Evolutionary conservation across 2,329 filamentous ascomycete genomes (phyloP), one percentile per base, ranked within the genome.

Genomic region (Calcarisporium arbuscula): DNA sequence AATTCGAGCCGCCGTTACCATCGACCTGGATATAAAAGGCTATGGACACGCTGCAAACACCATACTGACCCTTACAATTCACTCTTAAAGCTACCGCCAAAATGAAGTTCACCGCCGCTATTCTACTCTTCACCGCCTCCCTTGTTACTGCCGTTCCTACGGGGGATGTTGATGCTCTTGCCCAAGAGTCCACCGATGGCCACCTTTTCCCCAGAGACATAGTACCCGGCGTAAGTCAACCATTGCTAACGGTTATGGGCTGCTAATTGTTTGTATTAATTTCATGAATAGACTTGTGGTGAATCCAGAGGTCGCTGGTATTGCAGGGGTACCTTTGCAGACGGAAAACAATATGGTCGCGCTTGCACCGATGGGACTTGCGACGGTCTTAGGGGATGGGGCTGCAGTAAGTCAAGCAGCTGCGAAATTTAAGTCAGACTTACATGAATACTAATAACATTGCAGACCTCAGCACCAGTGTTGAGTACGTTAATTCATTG

Each of bases 331-430:
- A 22, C 23, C 15, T 34, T 34, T 26, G 8, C 21, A 14, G 28
- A 27, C 15, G 22, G 32, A 6, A 19, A 18, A 28, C 32, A 34
- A 14, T 34, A 27, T 10, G 21, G 6, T 9, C 32, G 32, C 32
- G 14, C 12, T 11, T 34, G 32, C 32, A 34, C 22, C 22, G 22
- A 34, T 21, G 32, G 32, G 10, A 27, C 32, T 12, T 34, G 32
- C 32, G 23, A 26, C 32, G 28, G 28, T 5, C 14, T 15, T 18
- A 9, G 21, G 11, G 22, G 22, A 27, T 19, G 21, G 5, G 18
- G 18, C 7, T 34, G 32, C 32, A 34, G 32, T 34, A 28, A 34
- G 32, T 34, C 14, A 10, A 19, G 27, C 9, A 9, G 27, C n/a
- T n/a, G n/a, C n/a, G n/a, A n/a, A n/a, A n/a, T n/a, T n/a, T n/a